phyloP scores from a whole-genome alignment of 352 stramenopile species.

The Pythium phragmiticola region DNA sequence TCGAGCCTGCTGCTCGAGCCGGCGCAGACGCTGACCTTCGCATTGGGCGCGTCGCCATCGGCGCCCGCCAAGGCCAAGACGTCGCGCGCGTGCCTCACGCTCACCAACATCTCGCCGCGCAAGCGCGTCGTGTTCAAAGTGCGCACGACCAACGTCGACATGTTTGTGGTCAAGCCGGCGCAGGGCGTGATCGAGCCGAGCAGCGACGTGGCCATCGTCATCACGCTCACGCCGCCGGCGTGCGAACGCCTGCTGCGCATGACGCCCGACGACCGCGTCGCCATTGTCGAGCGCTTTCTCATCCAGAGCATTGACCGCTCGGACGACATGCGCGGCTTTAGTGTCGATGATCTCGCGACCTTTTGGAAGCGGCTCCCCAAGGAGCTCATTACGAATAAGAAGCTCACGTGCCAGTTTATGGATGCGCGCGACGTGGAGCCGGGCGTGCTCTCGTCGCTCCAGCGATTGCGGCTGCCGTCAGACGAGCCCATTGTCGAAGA shows the following conservation, averaged over 20 bases:
- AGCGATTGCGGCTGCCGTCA: constrained; percentile 7
- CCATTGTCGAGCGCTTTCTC: constrained; percentile 41
- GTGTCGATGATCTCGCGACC: constrained; percentile 30
- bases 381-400: constrained; percentile 59
- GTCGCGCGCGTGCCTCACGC: constrained; percentile 30
- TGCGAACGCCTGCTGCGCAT: constrained; percentile 37
- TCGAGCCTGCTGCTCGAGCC: constrained; percentile 77
- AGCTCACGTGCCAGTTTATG: constrained; percentile 68
- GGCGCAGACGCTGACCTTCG: constrained; percentile 53
- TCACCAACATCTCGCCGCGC: constrained; percentile 66
- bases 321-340: constrained; percentile 29
- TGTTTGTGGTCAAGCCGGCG: constrained; percentile 72
- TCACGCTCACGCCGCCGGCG: constrained; percentile 39
- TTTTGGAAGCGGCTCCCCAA: constrained; percentile 64
- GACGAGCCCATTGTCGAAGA: constrained; percentile 2
- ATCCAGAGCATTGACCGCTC: constrained; percentile 39
- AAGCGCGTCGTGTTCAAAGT: constrained; percentile 73
- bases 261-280: constrained; percentile 36
- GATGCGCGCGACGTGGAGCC: constrained; percentile 31
- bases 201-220: constrained; percentile 31
- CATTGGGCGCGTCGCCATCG: constrained; percentile 15
- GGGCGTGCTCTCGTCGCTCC: constrained; percentile 6
- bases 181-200: constrained; percentile 54
- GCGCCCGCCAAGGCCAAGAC: not conserved
- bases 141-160: constrained; percentile 71